A percentile compares a stretch with the other conserved stretches of the same genome.
Conservation (phyloP, 1,284 basidiomycete genomes). For the Leccinum fallax region DNA sequence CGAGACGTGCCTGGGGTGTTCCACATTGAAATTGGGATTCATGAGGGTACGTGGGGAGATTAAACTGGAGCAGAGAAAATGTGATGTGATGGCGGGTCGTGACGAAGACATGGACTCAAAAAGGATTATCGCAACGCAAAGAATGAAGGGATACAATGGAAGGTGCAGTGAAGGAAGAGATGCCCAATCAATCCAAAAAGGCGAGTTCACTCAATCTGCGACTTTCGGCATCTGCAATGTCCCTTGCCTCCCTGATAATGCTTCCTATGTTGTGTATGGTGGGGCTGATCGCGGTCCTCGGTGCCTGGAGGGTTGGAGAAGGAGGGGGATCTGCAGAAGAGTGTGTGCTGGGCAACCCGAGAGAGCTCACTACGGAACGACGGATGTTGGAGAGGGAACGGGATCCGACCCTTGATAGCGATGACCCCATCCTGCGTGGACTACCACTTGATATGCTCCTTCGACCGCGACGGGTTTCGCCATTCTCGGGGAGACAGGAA, state of each 20-base stretch:
- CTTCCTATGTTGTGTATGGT: conserved; percentile 59
- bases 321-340: conserved; percentile 18
- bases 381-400: conserved; percentile 42
- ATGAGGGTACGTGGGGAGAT: conserved; percentile 11
- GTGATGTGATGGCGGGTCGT: neutral
- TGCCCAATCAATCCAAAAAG: conserved; percentile 51
- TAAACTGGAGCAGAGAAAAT: neutral
- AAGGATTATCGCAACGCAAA: neutral
- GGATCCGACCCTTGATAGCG: conserved; percentile 28
- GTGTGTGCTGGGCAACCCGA: conserved; percentile 21
- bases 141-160: neutral
- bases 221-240: conserved; percentile 66
- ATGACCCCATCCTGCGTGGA: conserved; percentile 8
- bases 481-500: conserved; percentile 19
- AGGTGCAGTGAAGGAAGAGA: neutral
- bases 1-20: conserved; percentile 4
- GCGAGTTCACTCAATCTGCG: conserved; percentile 68
- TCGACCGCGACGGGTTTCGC: conserved; percentile 16
- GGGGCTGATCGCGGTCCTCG: conserved; percentile 51
- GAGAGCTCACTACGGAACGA: conserved; percentile 40
- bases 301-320: conserved; percentile 7
- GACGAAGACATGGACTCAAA: conserved; percentile 9
- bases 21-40: conserved; percentile 5
- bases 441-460: conserved; percentile 22
- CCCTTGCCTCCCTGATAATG: conserved; percentile 51